Evolutionary conservation across 2,329 filamentous ascomycete genomes (phyloP).

Genomic region (Knoxdaviesia proteae): DNA sequence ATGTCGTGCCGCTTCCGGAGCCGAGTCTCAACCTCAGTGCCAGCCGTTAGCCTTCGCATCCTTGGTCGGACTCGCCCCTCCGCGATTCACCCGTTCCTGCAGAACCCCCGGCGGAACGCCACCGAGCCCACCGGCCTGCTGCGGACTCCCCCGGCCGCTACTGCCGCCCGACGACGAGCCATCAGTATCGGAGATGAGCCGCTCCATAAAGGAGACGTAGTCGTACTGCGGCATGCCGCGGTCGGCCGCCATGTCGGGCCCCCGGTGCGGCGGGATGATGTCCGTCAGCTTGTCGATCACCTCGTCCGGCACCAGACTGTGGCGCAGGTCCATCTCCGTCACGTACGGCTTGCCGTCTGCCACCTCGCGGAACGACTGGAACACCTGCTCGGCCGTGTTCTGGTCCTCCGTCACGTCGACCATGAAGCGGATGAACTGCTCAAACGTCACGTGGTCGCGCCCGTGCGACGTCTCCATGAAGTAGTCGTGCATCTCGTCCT

Average conservation of each 20-base stretch:
- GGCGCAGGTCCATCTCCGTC: conserved; percentile 87
- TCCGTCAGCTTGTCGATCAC: conserved; percentile 82
- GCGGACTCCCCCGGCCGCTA: no score
- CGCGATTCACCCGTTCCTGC: conserved; percentile 4
- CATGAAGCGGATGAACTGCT: conserved; percentile 99
- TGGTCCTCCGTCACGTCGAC: conserved; percentile 97
- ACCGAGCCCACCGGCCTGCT: no score
- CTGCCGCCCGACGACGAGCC: no score
- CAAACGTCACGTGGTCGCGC: conserved; percentile 70
- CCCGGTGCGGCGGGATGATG: conserved; percentile 67
- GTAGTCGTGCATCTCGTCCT: conserved; percentile 94
- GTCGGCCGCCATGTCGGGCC: conserved; percentile 72
- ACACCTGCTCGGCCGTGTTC: conserved; percentile 95
- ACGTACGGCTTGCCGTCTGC: conserved; percentile 98
- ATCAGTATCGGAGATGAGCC: conserved; percentile 34
- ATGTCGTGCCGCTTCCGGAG: neutral
- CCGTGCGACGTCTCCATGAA: conserved; percentile 74
- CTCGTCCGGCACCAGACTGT: conserved; percentile 88
- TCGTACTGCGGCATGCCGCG: conserved; percentile 75
- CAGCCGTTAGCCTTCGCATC: conserved; percentile 4
- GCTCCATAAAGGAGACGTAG: conserved; percentile 95
- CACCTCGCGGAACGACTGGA: conserved; percentile 92
- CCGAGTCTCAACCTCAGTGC: neutral
- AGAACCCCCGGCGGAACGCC: neutral
- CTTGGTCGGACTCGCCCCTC: conserved; percentile 5